These are phyloP conservation scores for Mycena crocata DNA, from an alignment of 768 basidiomycete species.

Conservation along the genomic window DNA sequence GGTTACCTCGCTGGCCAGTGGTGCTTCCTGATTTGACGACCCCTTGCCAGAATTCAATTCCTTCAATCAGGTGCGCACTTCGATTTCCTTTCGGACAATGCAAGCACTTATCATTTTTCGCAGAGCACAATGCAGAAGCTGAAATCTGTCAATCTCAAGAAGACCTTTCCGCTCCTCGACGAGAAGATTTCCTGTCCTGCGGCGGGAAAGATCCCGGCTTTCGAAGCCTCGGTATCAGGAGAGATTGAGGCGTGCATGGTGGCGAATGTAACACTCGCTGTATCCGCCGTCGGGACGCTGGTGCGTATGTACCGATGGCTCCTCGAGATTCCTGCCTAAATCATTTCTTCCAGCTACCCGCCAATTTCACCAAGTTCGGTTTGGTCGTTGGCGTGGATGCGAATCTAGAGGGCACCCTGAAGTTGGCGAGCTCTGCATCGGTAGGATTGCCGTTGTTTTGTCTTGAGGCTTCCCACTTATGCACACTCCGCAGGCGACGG, in stretches of 20 bases:
- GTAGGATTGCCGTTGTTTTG: background rate
- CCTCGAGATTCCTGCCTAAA: background rate
- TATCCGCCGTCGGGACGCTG: constrained; percentile 41
- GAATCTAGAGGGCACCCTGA: constrained; percentile 43
- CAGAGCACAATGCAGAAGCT: constrained; percentile 31
- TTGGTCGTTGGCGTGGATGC: constrained; percentile 43
- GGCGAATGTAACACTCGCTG: constrained; percentile 35
- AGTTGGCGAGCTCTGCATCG: constrained; percentile 38
- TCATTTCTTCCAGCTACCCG: constrained; percentile 39
- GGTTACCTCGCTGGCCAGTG: background rate
- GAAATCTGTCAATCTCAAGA: constrained; percentile 33
- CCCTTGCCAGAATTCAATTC: constrained; percentile 32
- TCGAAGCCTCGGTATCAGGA: constrained; percentile 33
- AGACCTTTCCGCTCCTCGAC: constrained; percentile 39
- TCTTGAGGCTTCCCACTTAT: background rate
- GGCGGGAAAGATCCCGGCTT: constrained; percentile 27
- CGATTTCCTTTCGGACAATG: background rate
- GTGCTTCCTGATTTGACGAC: background rate
- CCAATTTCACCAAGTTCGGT: constrained; percentile 43
- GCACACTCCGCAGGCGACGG: constrained; percentile 29
- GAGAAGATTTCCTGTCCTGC: constrained; percentile 35
- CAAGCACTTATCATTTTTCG: background rate
- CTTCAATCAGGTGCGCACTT: constrained; percentile 26
- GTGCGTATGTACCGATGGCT: background rate
- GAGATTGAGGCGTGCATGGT: constrained; percentile 39